Percentiles rank a stretch among this genome's conserved stretches.
These are phyloP conservation scores for Yamadazyma nakazawae DNA, from an alignment of 805 yeast species.

Conservation along the genomic window DNA sequence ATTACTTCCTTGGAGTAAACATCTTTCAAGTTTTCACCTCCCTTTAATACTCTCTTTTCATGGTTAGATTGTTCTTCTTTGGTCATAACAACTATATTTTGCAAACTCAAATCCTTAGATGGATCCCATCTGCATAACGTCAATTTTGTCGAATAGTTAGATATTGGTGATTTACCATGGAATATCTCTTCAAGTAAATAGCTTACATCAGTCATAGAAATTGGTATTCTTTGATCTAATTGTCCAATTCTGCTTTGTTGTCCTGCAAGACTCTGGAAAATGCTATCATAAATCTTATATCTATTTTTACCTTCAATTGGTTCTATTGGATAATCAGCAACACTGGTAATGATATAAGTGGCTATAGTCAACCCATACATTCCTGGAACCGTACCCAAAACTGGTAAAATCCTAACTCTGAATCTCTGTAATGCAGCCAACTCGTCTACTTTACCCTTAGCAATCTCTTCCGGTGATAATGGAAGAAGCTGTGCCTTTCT, in stretches of 20 bases:
- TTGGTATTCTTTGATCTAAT: conserved; percentile 70
- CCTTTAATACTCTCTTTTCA: conserved; percentile 69
- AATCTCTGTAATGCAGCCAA: conserved; percentile 83
- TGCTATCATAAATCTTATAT: conserved; percentile 77
- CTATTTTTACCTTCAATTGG: conserved; percentile 90
- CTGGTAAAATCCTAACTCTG: conserved; percentile 93
- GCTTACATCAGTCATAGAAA: conserved; percentile 67
- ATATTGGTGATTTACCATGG: conserved; percentile 86
- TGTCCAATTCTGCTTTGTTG: conserved; percentile 80
- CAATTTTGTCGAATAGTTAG: conserved; percentile 76
- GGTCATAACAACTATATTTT: conserved; percentile 84
- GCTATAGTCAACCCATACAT: conserved; percentile 91
- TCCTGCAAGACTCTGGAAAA: conserved; percentile 78
- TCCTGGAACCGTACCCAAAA: conserved; percentile 95
- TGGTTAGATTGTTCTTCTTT: conserved; percentile 82
- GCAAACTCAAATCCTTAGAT: conserved; percentile 55
- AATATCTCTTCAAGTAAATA: conserved; percentile 89
- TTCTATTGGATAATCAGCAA: conserved; percentile 87
- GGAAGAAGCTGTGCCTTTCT: conserved; percentile 87
- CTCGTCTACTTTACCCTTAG: conserved; percentile 81
- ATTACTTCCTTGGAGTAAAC: conserved; percentile 64
- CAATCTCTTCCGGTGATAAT: conserved; percentile 74
- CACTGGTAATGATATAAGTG: conserved; percentile 71
- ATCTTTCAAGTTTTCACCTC: conserved; percentile 57
- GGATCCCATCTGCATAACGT: conserved; percentile 87